These are phyloP conservation scores for Isochrysis galbana DNA, from an alignment of 78 protist species.

Conservation along the genomic window DNA sequence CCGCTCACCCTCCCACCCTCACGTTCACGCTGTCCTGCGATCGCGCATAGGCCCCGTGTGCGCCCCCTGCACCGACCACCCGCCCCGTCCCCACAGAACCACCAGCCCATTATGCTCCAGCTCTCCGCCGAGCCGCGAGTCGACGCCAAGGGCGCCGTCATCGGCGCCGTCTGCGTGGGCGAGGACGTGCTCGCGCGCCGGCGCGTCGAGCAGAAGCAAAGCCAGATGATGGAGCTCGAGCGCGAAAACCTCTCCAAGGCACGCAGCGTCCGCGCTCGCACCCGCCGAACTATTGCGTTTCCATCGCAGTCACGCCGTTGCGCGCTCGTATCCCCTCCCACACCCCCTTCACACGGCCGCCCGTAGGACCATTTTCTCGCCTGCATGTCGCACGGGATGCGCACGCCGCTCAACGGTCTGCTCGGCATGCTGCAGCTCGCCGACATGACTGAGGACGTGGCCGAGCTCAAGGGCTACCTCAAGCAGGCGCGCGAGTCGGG, in stretches of 20 bases:
- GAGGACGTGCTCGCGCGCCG: neutral
- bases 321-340: no score
- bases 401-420: neutral
- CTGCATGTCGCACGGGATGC: conserved; percentile 1
- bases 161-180: conserved; percentile 20
- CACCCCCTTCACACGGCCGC: neutral
- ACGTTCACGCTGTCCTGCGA: no score
- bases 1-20: neutral
- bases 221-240: neutral
- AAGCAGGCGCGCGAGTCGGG: neutral
- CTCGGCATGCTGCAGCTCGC: conserved; percentile 16
- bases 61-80: no score
- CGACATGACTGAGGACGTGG: neutral
- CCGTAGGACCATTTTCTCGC: neutral
- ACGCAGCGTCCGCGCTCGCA: no score
- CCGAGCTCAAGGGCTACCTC: neutral
- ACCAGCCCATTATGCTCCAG: neutral
- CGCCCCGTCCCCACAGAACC: no score
- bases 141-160: no score
- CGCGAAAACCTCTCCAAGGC: neutral
- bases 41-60: no score
- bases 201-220: neutral
- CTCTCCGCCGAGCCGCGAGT: neutral
- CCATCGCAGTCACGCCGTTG: no score
- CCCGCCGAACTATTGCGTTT: no score